Conservation (phyloP, 1,284 basidiomycete genomes). For the Sanghuangporus sanghuang region DNA sequence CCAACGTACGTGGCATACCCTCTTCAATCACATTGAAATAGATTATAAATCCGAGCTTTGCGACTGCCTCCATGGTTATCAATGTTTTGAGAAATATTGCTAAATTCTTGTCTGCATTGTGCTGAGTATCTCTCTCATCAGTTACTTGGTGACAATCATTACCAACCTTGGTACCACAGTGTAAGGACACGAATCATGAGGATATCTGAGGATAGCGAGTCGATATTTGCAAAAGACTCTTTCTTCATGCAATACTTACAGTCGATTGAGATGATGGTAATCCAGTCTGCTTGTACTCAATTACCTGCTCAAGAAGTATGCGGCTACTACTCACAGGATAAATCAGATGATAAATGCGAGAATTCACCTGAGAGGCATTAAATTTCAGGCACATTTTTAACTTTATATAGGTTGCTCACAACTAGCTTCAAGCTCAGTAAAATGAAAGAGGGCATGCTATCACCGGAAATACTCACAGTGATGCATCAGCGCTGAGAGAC, state of each 20-base stretch:
- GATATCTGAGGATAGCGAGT: neutral
- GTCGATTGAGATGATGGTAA: neutral
- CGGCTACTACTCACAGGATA: neutral
- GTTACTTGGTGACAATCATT: neutral
- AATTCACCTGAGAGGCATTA: neutral
- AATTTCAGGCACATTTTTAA: neutral
- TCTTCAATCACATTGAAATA: neutral
- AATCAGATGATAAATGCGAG: neutral
- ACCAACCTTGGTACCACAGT: neutral
- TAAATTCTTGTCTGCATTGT: neutral
- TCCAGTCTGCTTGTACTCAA: neutral
- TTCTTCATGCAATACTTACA: neutral
- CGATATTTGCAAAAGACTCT: neutral
- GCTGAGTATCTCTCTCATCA: neutral
- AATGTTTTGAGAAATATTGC: neutral
- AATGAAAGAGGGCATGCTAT: neutral
- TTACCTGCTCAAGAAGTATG: neutral
- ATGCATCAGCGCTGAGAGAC: neutral
- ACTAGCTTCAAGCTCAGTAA: neutral
- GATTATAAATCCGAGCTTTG: neutral
- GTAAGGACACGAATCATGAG: slow-evolving; percentile 6
- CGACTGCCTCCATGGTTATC: neutral
- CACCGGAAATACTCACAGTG: neutral
- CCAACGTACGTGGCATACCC: no score
- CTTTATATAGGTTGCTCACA: neutral